Evolutionary conservation across 2,329 filamentous ascomycete genomes (phyloP).

Genomic region (Diaporthe aspalathi): DNA sequence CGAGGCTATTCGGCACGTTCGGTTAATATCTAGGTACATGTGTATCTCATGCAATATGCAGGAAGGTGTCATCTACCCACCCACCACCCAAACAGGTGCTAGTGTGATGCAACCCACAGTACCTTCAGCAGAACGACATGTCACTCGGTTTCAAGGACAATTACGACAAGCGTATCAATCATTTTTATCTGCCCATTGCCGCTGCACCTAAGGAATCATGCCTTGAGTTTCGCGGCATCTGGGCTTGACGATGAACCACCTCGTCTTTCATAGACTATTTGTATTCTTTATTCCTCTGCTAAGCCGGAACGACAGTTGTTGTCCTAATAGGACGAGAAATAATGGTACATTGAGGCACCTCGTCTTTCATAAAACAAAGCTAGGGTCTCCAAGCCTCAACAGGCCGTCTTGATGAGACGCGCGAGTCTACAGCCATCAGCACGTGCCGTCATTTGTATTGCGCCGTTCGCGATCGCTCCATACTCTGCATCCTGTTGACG

Average conservation of each 20-base stretch:
- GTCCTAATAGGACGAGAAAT: too few relatives aligned
- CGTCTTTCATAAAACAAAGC: too few relatives aligned
- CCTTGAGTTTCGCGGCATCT: not conserved
- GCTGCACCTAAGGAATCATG: not conserved
- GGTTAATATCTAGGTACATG: too few relatives aligned
- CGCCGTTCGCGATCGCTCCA: not conserved
- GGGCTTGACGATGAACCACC: too few relatives aligned
- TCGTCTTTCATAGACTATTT: too few relatives aligned
- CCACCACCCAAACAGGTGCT: not conserved
- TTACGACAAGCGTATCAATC: not conserved
- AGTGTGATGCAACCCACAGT: too few relatives aligned
- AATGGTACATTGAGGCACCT: too few relatives aligned
- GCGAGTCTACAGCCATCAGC: not conserved
- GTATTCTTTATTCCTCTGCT: too few relatives aligned
- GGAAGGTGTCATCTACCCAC: not conserved
- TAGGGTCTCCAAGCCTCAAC: too few relatives aligned
- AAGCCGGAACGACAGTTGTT: too few relatives aligned
- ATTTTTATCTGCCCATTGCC: not conserved
- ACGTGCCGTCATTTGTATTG: not conserved
- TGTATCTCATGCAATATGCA: too few relatives aligned
- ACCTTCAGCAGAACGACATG: too few relatives aligned
- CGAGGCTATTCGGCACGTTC: constrained; percentile 29
- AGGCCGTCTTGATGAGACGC: not conserved
- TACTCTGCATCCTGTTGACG: not conserved
- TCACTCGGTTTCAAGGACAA: not conserved